Percentiles rank a stretch among this genome's conserved stretches.
These are phyloP conservation scores for Leptographium radiaticola DNA, from an alignment of 2,329 filamentous ascomycete genomes.

Conservation along the genomic window DNA sequence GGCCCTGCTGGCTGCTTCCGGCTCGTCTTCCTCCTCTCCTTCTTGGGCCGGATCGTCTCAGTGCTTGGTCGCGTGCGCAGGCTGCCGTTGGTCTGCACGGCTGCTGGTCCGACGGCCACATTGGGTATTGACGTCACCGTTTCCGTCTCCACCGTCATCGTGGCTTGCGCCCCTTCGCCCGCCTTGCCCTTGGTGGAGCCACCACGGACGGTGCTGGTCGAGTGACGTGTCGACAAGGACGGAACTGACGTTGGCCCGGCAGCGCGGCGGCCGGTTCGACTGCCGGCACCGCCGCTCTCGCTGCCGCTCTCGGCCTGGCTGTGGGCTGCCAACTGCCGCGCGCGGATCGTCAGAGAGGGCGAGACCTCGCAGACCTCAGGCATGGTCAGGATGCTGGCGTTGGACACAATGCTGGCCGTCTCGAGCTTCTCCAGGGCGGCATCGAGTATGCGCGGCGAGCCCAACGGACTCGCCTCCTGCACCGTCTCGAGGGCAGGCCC, in stretches of 20 bases:
- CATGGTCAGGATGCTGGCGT: constrained; percentile 22
- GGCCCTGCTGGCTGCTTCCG: constrained; percentile 66
- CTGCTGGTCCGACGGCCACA: constrained; percentile 55
- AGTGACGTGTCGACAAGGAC: constrained; percentile 48
- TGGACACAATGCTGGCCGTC: constrained; percentile 30
- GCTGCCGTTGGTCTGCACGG: constrained; percentile 52
- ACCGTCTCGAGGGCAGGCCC: constrained; percentile 71
- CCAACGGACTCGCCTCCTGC: constrained; percentile 72
- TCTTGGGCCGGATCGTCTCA: constrained; percentile 92
- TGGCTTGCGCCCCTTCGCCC: constrained; percentile 62
- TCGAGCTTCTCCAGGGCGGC: constrained; percentile 37
- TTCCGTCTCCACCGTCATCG: constrained; percentile 97
- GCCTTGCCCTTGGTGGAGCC: constrained; percentile 51
- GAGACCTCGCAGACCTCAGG: constrained; percentile 26
- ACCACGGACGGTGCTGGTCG: constrained; percentile 31
- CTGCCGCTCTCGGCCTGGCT: constrained; percentile 25
- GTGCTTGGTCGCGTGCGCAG: constrained; percentile 77
- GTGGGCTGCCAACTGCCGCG: constrained; percentile 44
- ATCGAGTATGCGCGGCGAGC: constrained; percentile 44
- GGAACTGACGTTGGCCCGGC: constrained; percentile 17
- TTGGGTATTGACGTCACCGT: constrained; percentile 87
- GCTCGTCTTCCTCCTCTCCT: constrained; percentile 70
- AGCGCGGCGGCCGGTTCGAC: constrained; percentile 8
- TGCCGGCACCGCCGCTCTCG: constrained; percentile 56
- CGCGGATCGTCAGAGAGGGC: constrained; percentile 28